phyloP scores from a whole-genome alignment of 202 grass and related monocot species.

The Panicum virgatum region DNA sequence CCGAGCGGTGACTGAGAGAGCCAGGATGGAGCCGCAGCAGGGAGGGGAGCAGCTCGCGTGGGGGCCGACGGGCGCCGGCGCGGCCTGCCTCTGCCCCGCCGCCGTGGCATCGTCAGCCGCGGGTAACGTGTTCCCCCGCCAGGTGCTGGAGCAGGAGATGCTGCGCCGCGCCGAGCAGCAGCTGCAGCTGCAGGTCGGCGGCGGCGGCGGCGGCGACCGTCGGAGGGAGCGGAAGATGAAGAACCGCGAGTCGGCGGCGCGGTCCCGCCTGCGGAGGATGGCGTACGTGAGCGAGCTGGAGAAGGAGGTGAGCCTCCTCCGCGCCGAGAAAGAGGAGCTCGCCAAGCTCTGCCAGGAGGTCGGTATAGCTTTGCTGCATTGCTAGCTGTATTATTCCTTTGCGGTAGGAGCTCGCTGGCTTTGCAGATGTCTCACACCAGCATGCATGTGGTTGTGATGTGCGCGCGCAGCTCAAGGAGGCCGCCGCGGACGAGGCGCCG shows the following conservation, averaged over 20 bases:
- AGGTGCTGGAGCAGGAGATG: slow-evolving; percentile 51
- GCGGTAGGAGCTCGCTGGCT: background rate
- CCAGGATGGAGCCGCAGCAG: background rate
- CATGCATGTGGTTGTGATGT: no score
- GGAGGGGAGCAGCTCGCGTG: background rate
- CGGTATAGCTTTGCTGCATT: background rate
- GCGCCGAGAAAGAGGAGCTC: slow-evolving; percentile 43
- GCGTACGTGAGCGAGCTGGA: slow-evolving; percentile 55
- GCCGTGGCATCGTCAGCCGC: no score
- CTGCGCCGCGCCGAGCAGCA: slow-evolving; percentile 21
- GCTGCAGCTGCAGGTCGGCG: background rate
- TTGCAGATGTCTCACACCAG: no score
- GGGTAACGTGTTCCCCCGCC: background rate
- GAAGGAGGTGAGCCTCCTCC: slow-evolving; percentile 43
- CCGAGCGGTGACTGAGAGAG: no score
- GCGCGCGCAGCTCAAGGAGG: background rate
- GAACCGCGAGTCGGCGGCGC: slow-evolving; percentile 67
- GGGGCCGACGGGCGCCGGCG: background rate
- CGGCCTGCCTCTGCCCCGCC: background rate
- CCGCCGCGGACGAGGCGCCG: background rate
- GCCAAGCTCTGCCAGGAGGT: slow-evolving; percentile 39
- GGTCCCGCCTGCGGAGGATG: slow-evolving; percentile 59
- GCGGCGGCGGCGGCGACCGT: slow-evolving; percentile 22
- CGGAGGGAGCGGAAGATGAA: slow-evolving; percentile 55
- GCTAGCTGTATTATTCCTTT: no score